Base-by-base conservation (phyloP, 1,139 yeast species). In the Suhomyces bokatorum region DNA sequence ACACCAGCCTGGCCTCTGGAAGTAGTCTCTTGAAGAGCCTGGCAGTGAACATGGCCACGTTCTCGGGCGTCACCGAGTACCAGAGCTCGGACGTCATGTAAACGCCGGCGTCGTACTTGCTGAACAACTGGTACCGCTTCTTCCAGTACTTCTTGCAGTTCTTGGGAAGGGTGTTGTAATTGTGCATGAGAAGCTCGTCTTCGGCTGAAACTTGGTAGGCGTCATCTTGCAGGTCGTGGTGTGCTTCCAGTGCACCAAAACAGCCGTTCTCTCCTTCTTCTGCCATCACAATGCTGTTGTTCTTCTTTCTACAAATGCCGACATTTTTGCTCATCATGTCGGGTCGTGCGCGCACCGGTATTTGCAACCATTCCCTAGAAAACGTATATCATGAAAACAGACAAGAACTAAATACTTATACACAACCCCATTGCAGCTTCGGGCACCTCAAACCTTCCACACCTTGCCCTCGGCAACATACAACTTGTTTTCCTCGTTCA, bases 41-140 rank as follows among this genome's bases (percentile, higher is more conserved):
- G 0, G 97, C 91, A 0, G 81, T 66, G 55, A 81, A 81, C 22
- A 68, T 64, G 0, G 96, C 95, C 5, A 87, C 67, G 2, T 64
- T 57, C 59, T 93, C 99, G 0, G 97, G 95, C 0, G 99, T 93
- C 4, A 90, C 97, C 45, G 96, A 85, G 62, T 75, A 93, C 96
- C 97, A 89, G 46, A 90, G 74, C 56, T 86, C 95, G 11, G 81
- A 71, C 1, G 87, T 85, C 70, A 95, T 70, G 53, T 76, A 73
- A 11, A 90, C 73, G 0, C 97, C 96, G 5, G 83, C 79, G 53
- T 86, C 88, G 56, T 69, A 87, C 48, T 64, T 68, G 10, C 77
- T 64, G 60, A 88, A 89, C 30, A 88, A 64, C 16, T 60, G 56
- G 58, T 83, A 78, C 35, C 95, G 66, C 41, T 78, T 73, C 28